Evolutionary conservation across 805 yeast genomes (phyloP), one percentile per base, ranked within the genome.

Genomic region (Candida tibetensis): DNA sequence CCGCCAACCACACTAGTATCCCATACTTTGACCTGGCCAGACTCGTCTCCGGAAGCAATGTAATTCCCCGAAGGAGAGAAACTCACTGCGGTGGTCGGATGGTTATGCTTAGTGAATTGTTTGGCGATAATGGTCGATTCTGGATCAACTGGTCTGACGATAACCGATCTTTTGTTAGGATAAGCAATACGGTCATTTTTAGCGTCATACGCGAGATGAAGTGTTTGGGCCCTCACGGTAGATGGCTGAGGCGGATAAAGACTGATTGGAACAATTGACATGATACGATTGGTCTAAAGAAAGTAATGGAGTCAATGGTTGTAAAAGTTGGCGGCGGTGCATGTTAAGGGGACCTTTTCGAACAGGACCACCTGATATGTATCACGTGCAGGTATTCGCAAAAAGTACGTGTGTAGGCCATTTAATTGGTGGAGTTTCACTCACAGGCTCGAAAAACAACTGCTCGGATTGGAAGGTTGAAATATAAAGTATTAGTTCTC

Each of bases 21-120:
- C 96, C 98, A 91, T 31, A 93, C 79, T 48, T 85, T 83, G 30
- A 91, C 95, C 43, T 77, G 76, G 19, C 99, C 99, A n/a, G 82
- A 64, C 49, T 80, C 87, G 56, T 91, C 99, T 32, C 96, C 98
- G 3, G 95, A 83, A 1, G 95, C 96, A 21, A 91, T 68, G 62
- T 86, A 91, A 61, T 72, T 83, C 1, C 99, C 97, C 9, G 89
- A 81, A 1, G 98, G 96, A 1, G 95, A 72, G 59, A 93, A 88
- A 32, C 78, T 76, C 12, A 93, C 96, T 3, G 82, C 95, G 0
- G 95, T 85, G 28, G 95, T 87, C 16, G 76, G 64, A 28, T 70
- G 68, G 25, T 74, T 72, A 61, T 91, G 98, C 32, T 77, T 82
- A 7, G 75, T 75, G 66, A 83, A 91, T 54, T 87, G 95, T n/a